Base-by-base conservation (phyloP, 768 basidiomycete genomes). In the Mycena polygramma region DNA sequence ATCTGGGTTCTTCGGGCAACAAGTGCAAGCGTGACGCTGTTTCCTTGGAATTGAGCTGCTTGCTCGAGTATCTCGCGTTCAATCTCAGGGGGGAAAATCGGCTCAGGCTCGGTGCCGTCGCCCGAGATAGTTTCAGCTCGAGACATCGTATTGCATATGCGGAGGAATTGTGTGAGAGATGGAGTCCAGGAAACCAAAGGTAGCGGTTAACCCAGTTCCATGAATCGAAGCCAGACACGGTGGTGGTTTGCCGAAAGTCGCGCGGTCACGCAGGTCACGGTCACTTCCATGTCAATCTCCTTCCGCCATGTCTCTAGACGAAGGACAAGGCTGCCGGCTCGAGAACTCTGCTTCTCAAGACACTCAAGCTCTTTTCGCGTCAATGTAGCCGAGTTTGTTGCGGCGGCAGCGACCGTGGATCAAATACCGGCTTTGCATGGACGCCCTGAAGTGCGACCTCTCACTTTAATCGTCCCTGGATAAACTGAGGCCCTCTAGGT, bases 391-490 rank as follows among this genome's bases (percentile, higher is more conserved):
- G 75, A 79, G 57, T 87, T 84, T 71, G 36, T 84, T 13, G 83
- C 81, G 48, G 78, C 82, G 20, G 85, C 85, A 11, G 79, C 77
- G 22, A 80, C 82, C 1, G 70, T 78, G 14, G 70, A 76, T 2
- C 81, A 81, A 22, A 81, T 88, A 22, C 86, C 86, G 14, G 76
- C 76, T 57, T 77, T 84, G 7, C 75, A 80, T 52, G 84, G 83
- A 49, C 74, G 85, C 53, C 86, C 86, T 2, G 86, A 87, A 78
- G 86, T 85, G 53, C 24, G 24, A 22, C 54, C 22, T 39, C 24
- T n/a, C n/a, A 22, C 54, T 2, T 30, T 19, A 45, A 22, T 14
- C 17, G 63, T 58, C n/a, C 35, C 43, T 2, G 36, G 30, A 22
- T 14, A 14, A 45, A 45, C 41, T 45, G 41, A 67, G n/a, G 11